Conservation (phyloP, 768 basidiomycete species). For the Lactarius trivialis region DNA sequence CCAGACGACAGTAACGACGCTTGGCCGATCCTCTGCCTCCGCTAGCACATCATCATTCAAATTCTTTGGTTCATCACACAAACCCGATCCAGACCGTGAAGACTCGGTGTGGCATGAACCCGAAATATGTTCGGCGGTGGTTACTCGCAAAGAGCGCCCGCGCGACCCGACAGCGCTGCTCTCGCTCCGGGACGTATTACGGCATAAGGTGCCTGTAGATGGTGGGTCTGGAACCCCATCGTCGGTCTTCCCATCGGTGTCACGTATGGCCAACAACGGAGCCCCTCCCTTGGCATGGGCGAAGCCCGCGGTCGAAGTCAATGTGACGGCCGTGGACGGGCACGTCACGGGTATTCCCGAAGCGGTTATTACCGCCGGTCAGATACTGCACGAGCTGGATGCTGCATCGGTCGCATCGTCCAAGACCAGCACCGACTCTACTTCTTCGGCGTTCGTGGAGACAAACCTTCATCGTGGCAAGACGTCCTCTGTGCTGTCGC, state of each 20-base stretch:
- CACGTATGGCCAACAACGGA: constrained; percentile 22
- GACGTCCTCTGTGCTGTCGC: constrained; percentile 36
- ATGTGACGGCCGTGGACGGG: constrained; percentile 44
- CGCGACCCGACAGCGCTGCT: constrained; percentile 52
- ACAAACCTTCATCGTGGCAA: constrained; percentile 34
- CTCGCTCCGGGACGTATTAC: constrained; percentile 55
- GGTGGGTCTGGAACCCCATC: constrained; percentile 22
- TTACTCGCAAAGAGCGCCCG: constrained; percentile 57
- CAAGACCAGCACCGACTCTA: constrained; percentile 18
- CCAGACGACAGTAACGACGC: constrained; percentile 18
- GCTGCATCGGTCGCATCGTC: constrained; percentile 26
- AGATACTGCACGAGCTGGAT: constrained; percentile 42
- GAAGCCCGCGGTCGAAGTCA: constrained; percentile 53
- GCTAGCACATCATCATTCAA: constrained; percentile 38
- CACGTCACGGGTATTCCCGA: constrained; percentile 36
- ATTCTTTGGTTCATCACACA: constrained; percentile 39
- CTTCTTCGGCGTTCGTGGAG: constrained; percentile 30
- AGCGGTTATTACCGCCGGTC: constrained; percentile 36
- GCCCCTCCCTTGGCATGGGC: constrained; percentile 41
- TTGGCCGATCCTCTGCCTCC: constrained; percentile 25
- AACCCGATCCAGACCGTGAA: constrained; percentile 56
- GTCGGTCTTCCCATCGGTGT: constrained; percentile 22
- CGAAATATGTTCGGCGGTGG: constrained; percentile 53
- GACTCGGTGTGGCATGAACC: constrained; percentile 53
- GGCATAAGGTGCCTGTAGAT: constrained; percentile 44